Percentiles rank a stretch among this genome's conserved stretches.
Evolutionary conservation across 2,329 filamentous ascomycete genomes (phyloP).

Genomic region (Xylaria sp.): DNA sequence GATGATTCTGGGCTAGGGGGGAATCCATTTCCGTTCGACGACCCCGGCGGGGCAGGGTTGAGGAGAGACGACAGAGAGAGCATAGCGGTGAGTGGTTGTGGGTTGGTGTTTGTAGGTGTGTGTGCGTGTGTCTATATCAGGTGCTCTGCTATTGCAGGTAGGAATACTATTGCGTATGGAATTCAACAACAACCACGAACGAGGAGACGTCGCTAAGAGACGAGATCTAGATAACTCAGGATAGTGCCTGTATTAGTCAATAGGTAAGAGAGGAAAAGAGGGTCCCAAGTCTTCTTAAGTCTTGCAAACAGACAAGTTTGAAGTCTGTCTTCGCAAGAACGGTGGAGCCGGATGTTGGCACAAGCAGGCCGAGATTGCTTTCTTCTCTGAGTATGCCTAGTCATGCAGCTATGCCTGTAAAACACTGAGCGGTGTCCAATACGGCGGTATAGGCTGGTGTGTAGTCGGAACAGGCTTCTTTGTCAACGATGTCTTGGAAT

Average conservation of each 20-base stretch:
- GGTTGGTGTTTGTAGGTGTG: slow-evolving; percentile 51
- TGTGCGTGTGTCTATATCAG: no score
- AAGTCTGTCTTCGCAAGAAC: slow-evolving; percentile 50
- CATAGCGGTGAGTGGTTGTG: slow-evolving; percentile 61
- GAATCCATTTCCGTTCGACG: slow-evolving; percentile 54
- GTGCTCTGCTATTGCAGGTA: slow-evolving; percentile 49
- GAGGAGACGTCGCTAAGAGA: slow-evolving; percentile 46
- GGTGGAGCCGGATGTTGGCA: slow-evolving; percentile 49
- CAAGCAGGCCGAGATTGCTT: slow-evolving; percentile 54
- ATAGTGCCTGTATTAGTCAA: slow-evolving; percentile 52
- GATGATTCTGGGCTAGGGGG: slow-evolving; percentile 56
- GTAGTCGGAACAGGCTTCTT: slow-evolving; percentile 60
- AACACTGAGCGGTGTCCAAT: slow-evolving; percentile 51
- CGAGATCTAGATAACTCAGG: slow-evolving; percentile 49
- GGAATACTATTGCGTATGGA: slow-evolving; percentile 39
- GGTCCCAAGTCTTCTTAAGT: slow-evolving; percentile 52
- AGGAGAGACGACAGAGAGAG: slow-evolving; percentile 73
- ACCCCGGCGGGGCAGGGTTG: slow-evolving; percentile 67
- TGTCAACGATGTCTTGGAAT: slow-evolving; percentile 63
- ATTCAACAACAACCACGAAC: slow-evolving; percentile 37
- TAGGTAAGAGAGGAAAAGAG: slow-evolving; percentile 45
- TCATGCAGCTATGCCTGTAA: slow-evolving; percentile 54
- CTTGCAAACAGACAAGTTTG: slow-evolving; percentile 54
- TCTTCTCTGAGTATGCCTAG: slow-evolving; percentile 54
- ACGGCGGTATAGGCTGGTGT: slow-evolving; percentile 51